Evolutionary conservation across 2,329 filamentous ascomycete species (phyloP), one percentile per base, ranked within the genome.

Genomic region (Blastomyces parvus): DNA sequence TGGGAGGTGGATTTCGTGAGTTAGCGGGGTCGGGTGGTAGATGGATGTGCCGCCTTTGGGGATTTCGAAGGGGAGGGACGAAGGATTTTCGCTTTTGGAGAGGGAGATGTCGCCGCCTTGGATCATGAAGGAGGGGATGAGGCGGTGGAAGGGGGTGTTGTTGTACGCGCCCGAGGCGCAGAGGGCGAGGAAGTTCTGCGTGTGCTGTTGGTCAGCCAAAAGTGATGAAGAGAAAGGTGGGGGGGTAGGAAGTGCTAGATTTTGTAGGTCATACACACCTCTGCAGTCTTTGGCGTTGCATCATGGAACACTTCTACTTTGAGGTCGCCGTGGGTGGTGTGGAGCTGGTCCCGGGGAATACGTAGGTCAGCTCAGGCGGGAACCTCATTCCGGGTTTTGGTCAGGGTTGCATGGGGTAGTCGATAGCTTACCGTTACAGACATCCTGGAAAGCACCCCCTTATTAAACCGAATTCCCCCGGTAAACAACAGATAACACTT

Each of bases 271-370:
- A 63, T 55, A 69, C 78, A 63, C 79, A 88, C 88, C 79, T 96
- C 90, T 66, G 91, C 88, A 0, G 94, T 96, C 76, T 93, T 92
- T 66, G 94, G 94, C 40, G 96, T 91, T 69, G 89, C 88, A 75
- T 97, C 91, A 80, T 93, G 97, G 79, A 97, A 97, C 68, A 99
- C 82, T 77, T 97, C 94, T 70, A 97, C 85, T 79, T 97, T 99
- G 74, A 99, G 83, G 77, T 94, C 88, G 73, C 94, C 94, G 61
- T 88, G 83, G 60, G 87, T 90, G 59, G 94, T 99, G 77, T 97
- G 91, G 17, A 99, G 83, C 78, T 80, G 59, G 59, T 33, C 17
- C 7, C 2, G 17, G 42, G 4, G 42, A 40, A 33, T 44, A 48
- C 11, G 27, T 5, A 36, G 33, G 22, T 36, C 25, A 38, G 56